A percentile compares a stretch with the other conserved stretches of the same genome.
Evolutionary conservation across 305 asterid species (phyloP).

Genomic region (Fraxinus latifolia): DNA sequence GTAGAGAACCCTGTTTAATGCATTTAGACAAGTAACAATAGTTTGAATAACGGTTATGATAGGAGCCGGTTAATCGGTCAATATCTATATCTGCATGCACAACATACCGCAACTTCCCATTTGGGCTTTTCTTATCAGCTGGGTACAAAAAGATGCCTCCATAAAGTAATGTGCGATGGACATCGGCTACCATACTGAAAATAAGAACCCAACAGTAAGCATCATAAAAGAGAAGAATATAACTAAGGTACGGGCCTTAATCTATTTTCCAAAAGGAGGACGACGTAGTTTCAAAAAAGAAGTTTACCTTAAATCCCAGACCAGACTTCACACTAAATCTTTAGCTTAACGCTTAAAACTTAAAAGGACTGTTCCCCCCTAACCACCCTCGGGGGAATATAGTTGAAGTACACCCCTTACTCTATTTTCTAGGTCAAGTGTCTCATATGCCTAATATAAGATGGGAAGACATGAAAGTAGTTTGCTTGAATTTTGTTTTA

Average conservation of each 20-base stretch:
- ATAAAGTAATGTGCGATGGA: constrained; percentile 90
- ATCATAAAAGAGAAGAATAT: neutral
- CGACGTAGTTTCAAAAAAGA: neutral
- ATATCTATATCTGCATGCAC: neutral
- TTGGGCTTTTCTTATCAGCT: constrained; percentile 93
- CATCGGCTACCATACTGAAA: constrained; percentile 96
- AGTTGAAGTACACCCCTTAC: neutral
- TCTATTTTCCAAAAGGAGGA: neutral
- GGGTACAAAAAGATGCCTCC: constrained; percentile 98
- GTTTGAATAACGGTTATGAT: neutral
- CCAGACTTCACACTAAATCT: neutral
- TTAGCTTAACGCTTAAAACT: neutral
- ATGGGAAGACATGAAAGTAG: neutral
- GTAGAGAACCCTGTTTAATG: constrained; percentile 69
- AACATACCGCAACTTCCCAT: constrained; percentile 72
- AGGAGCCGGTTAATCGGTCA: neutral
- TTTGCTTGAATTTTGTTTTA: neutral
- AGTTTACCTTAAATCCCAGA: neutral
- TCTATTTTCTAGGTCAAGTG: neutral
- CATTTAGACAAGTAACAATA: neutral
- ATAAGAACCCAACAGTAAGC: neutral
- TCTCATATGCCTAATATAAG: neutral
- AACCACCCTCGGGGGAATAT: neutral
- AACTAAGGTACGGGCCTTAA: neutral
- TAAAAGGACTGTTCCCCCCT: no score